A percentile compares a stretch with the other conserved stretches of the same genome.
These are phyloP conservation scores for Acorus gramineus DNA, from an alignment of 106 monocot species.

Conservation along the genomic window DNA sequence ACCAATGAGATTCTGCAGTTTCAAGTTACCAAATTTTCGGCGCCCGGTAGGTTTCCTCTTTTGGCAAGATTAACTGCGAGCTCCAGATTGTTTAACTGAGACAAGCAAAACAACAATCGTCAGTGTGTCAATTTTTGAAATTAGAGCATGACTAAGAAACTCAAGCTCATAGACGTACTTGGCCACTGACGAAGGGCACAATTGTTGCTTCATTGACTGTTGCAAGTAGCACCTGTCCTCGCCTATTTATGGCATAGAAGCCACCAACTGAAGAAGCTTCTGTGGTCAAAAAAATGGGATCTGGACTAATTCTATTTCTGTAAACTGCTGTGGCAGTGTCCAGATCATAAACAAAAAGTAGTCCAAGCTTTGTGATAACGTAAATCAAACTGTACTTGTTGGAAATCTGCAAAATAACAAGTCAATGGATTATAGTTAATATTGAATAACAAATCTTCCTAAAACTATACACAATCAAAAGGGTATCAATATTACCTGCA, in stretches of 20 bases:
- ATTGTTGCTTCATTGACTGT: constrained; percentile 97
- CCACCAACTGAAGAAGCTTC: constrained; percentile 83
- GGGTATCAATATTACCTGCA: constrained; percentile 54
- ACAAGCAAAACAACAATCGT: constrained; percentile 5
- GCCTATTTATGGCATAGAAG: constrained; percentile 91
- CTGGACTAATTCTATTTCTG: constrained; percentile 94
- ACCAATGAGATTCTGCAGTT: neutral
- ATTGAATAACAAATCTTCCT: neutral
- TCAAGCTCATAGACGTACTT: constrained; percentile 33
- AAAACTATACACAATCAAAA: neutral
- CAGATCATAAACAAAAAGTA: constrained; percentile 95
- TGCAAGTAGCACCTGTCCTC: constrained; percentile 90
- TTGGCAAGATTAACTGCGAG: constrained; percentile 96
- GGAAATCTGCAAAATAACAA: constrained; percentile 64
- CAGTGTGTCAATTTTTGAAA: neutral
- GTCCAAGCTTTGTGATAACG: constrained; percentile 96
- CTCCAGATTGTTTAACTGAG: constrained; percentile 92
- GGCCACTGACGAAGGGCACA: constrained; percentile 90
- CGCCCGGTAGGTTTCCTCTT: constrained; percentile 94
- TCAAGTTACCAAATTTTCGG: constrained; percentile 80
- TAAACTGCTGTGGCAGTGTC: constrained; percentile 95
- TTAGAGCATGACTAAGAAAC: neutral
- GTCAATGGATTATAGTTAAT: constrained; percentile 4
- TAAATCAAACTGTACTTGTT: constrained; percentile 85
- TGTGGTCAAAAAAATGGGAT: constrained; percentile 91